Conservation (phyloP, 805 yeast genomes). For the Clavispora fructus region DNA sequence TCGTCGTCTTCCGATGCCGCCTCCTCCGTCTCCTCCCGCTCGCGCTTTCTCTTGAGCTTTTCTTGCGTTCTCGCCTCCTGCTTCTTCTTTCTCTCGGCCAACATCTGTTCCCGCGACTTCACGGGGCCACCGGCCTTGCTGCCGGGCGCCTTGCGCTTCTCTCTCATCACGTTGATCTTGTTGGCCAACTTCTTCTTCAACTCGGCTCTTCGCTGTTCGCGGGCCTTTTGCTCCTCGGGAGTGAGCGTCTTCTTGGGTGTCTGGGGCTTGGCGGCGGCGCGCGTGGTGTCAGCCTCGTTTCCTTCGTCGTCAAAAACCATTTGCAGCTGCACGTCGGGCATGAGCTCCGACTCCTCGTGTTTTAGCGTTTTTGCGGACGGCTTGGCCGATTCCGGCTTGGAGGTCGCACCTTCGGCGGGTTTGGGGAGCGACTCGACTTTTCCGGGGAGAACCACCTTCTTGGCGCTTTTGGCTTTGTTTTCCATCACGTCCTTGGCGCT, state of each 20-base stretch:
- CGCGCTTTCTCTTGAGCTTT: constrained; percentile 35
- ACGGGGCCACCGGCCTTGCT: constrained; percentile 76
- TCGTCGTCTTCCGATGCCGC: constrained; percentile 31
- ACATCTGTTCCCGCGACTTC: constrained; percentile 73
- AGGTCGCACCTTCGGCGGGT: constrained; percentile 3
- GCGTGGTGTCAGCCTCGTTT: constrained; percentile 34
- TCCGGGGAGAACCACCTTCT: constrained; percentile 40
- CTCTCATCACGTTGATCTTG: constrained; percentile 64
- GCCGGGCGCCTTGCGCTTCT: constrained; percentile 90
- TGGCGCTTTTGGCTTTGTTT: constrained; percentile 50
- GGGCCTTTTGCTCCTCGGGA: constrained; percentile 47
- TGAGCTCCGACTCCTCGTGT: constrained; percentile 4
- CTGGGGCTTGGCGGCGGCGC: constrained; percentile 4
- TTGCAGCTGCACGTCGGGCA: constrained; percentile 6
- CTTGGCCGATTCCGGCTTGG: constrained; percentile 3
- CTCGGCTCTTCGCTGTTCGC: constrained; percentile 53
- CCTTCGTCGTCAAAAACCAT: constrained; percentile 72
- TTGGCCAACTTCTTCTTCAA: constrained; percentile 75
- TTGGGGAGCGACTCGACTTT: constrained; percentile 4
- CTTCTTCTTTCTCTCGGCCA: constrained; percentile 54
- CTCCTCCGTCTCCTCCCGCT: constrained; percentile 37
- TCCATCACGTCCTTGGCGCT: constrained; percentile 59
- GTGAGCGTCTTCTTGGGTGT: constrained; percentile 22
- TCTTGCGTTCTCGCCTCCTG: constrained; percentile 43
- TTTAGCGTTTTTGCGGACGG: constrained; percentile 7